Conservation (phyloP, 78 protist genomes). For the Bigelowiella natans region DNA sequence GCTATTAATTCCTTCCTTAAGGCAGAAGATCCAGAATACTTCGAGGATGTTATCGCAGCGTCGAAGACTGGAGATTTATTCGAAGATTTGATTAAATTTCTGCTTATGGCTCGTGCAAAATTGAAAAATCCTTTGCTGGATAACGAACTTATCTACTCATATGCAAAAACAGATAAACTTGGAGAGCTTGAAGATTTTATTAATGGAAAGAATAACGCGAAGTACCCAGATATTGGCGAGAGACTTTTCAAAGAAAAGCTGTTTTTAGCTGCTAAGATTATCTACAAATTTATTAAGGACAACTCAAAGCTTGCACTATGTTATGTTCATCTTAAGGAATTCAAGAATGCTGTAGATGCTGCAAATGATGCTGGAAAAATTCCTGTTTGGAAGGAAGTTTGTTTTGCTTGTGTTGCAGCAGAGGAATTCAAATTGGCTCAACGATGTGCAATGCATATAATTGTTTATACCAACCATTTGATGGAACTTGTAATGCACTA, state of each 20-base stretch:
- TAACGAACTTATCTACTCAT: constrained; percentile 85
- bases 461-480: constrained; percentile 89
- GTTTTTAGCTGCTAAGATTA: constrained; percentile 88
- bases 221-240: constrained; percentile 79
- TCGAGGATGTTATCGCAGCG: constrained; percentile 34
- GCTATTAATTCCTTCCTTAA: constrained; percentile 68
- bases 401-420: constrained; percentile 84
- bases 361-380: constrained; percentile 93
- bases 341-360: constrained; percentile 91
- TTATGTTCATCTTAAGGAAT: constrained; percentile 63
- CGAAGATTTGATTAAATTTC: constrained; percentile 68
- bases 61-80: constrained; percentile 49
- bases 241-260: constrained; percentile 79
- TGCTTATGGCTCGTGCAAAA: constrained; percentile 75
- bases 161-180: constrained; percentile 63
- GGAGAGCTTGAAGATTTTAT: constrained; percentile 96
- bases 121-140: constrained; percentile 84
- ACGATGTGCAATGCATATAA: constrained; percentile 84
- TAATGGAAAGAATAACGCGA: constrained; percentile 62
- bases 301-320: constrained; percentile 79
- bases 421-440: constrained; percentile 95
- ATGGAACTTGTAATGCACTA: constrained; percentile 64
- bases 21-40: constrained; percentile 67
- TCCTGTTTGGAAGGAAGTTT: constrained; percentile 93
- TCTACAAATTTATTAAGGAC: constrained; percentile 81